Base-by-base conservation (phyloP, 495 filamentous ascomycete genomes). In the Aspergillus saccharolyticus region DNA sequence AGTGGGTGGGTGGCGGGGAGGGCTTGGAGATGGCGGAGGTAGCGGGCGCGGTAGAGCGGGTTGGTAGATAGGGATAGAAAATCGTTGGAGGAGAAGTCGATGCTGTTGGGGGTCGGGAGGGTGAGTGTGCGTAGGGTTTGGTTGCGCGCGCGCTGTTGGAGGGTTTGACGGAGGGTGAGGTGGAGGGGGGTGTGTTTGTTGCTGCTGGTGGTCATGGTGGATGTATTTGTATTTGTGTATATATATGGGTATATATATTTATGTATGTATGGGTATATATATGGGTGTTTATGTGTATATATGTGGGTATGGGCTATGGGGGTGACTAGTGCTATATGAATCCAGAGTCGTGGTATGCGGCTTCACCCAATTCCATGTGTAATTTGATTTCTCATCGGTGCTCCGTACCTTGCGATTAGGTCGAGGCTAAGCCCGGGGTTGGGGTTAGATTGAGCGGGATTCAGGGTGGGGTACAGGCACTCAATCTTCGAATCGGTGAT, bases 61-160 rank as follows among this genome's bases (percentile, higher is more conserved):
- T 74, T 73, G 0, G 68, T 72, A 7, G 72, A 74, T 16, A 80
- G 57, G 0, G 76, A 78, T 1, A 80, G 68, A 49, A 76, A 76
- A 54, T 80, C 77, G 55, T 78, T 78, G 20, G 77, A 78, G 19
- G 72, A 77, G 54, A 80, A 78, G 48, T 80, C 77, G 12, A 66
- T 65, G 1, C 73, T 65, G 14, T 61, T 62, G 14, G 63, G 49
- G 2, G 74, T 67, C 16, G 73, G 53, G 25, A 74, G 57, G 1
- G 74, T 78, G 8, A 79, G 65, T 46, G 62, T 65, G 44, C 81
- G 80, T 45, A 77, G 76, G n/a, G 73, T 72, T 30, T 73, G 74
- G 28, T 73, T 74, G 44, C 69, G 55, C 54, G 74, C 75, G 50
- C 81, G 71, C 1, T 63, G 66, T 10, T 67, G 58, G 16, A 83